A percentile compares a stretch with the other conserved stretches of the same genome.
Conservation (phyloP, 2,329 filamentous ascomycete species). For the Macrophomina pseudophaseolina region DNA sequence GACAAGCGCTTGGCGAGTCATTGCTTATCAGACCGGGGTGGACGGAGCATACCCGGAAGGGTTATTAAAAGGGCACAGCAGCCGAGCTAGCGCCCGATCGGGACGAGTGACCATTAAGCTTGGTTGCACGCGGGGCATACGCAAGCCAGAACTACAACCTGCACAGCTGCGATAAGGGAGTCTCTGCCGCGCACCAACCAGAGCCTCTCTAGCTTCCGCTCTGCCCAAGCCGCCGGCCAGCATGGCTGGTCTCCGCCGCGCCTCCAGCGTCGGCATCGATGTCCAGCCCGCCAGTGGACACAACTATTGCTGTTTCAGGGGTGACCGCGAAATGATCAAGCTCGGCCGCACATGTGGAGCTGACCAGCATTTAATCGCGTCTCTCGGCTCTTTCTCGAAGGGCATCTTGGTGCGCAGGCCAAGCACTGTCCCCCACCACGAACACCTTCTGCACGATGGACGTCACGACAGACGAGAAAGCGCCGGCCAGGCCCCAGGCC, state of each 20-base stretch:
- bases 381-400: not conserved
- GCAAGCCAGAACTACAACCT: not conserved
- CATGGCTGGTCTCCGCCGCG: not conserved
- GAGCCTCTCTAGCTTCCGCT: not conserved
- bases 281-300: not conserved
- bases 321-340: not conserved
- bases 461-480: not conserved
- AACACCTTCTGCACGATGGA: not conserved
- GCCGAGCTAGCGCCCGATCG: slow-evolving; percentile 3
- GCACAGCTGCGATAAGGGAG: not conserved
- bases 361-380: not conserved
- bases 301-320: not conserved
- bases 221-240: not conserved
- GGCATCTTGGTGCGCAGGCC: not conserved
- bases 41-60: slow-evolving; percentile 59
- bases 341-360: not conserved
- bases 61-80: slow-evolving; percentile 51
- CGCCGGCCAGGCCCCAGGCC: not conserved
- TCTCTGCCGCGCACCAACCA: not conserved
- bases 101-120: not conserved
- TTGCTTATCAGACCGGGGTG: slow-evolving; percentile 62
- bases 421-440: not conserved
- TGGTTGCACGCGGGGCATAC: not conserved
- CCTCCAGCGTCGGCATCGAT: no score
- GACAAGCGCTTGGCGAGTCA: not conserved